Conservation (phyloP, 2,329 filamentous ascomycete species). For the Scedosporium aurantiacum region DNA sequence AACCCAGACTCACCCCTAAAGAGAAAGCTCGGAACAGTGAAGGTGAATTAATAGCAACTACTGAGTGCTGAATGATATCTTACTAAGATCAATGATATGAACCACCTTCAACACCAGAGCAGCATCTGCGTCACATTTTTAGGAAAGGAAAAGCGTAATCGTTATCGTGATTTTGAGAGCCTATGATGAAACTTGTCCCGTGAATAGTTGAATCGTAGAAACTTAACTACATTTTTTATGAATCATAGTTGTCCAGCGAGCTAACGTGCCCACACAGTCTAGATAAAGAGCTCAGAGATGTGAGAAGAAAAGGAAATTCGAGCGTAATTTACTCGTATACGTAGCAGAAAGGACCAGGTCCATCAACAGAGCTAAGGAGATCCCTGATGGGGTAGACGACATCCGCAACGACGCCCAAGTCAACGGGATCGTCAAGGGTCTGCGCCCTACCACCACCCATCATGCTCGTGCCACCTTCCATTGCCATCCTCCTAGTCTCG, state of each 20-base stretch:
- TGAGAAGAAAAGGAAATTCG: not conserved
- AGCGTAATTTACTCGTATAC: constrained; percentile 14
- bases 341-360: constrained; percentile 22
- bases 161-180: no score
- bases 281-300: not conserved
- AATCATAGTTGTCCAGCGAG: not conserved
- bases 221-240: no score
- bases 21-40: not conserved
- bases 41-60: not conserved
- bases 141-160: no score
- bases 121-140: no score
- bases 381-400: constrained; percentile 18
- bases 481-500: constrained; percentile 4
- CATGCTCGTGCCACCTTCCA: constrained; percentile 10
- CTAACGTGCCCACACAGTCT: not conserved
- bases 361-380: constrained; percentile 19
- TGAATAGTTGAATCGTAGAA: not conserved
- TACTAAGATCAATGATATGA: not conserved
- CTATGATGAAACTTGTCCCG: no score
- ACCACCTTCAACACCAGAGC: no score
- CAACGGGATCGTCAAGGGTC: constrained; percentile 17
- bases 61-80: not conserved
- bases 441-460: constrained; percentile 7
- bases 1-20: not conserved
- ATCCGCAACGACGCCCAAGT: constrained; percentile 16